Percentiles rank a stretch among this genome's conserved stretches.
Conservation (phyloP, 331 rosid species). For the Rosa hybrid region DNA sequence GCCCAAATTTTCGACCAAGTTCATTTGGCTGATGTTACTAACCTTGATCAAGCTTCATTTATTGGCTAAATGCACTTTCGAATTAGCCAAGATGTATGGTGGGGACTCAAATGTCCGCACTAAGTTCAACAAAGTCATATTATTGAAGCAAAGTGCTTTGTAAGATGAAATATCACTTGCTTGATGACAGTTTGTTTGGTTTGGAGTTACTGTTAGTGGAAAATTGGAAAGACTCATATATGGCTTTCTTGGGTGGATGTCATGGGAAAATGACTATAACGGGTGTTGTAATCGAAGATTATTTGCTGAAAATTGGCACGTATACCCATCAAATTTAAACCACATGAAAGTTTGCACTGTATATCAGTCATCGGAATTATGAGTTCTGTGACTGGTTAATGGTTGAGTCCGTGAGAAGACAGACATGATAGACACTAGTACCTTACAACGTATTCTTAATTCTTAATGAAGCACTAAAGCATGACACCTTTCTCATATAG, state of each 20-base stretch:
- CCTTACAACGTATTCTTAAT: background rate
- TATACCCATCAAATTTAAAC: background rate
- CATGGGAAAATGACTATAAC: background rate
- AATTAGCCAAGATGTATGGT: constrained; percentile 3
- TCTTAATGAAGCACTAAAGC: background rate
- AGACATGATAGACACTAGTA: background rate
- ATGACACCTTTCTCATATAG: background rate
- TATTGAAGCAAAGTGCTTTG: background rate
- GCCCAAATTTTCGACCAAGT: constrained; percentile 26
- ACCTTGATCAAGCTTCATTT: constrained; percentile 13
- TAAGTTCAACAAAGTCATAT: background rate
- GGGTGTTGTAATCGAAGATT: background rate
- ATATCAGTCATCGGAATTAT: background rate
- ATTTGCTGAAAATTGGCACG: background rate
- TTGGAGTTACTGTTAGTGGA: background rate
- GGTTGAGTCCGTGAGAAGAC: background rate
- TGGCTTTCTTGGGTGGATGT: background rate
- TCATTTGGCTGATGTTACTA: constrained; percentile 18
- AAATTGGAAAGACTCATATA: background rate
- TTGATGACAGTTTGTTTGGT: background rate
- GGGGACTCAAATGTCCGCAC: background rate
- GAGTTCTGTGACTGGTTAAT: background rate
- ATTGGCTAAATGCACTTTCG: background rate
- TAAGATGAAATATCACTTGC: background rate
- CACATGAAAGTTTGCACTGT: background rate